phyloP scores from a whole-genome alignment of 148 eudicot genomes.

The Chenopodium album region DNA sequence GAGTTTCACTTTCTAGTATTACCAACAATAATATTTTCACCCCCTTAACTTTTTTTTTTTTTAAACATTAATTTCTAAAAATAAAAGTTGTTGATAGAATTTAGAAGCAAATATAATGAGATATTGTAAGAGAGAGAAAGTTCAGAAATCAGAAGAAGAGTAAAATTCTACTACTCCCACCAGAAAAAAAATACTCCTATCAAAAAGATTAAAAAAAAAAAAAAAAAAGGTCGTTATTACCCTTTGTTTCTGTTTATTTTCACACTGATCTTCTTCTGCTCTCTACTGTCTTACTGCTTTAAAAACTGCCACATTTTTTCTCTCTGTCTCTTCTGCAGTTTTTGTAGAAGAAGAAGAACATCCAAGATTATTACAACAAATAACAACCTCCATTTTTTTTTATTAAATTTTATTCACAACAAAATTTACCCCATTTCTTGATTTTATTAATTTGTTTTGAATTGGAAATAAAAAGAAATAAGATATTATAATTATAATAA shows the following conservation, averaged over 20 bases:
- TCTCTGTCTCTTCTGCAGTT: neutral
- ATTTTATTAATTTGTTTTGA: too few relatives aligned
- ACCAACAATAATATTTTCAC: neutral
- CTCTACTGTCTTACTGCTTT: neutral
- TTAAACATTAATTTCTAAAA: too few relatives aligned
- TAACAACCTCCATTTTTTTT: too few relatives aligned
- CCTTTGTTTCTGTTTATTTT: neutral
- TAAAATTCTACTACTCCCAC: neutral
- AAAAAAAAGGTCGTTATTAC: too few relatives aligned
- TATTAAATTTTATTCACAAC: neutral
- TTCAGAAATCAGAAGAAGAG: neutral
- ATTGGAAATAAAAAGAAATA: too few relatives aligned
- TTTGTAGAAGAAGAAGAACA: neutral
- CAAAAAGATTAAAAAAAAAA: too few relatives aligned
- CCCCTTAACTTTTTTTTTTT: neutral
- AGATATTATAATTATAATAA: too few relatives aligned
- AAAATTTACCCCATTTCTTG: neutral
- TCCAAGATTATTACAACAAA: too few relatives aligned
- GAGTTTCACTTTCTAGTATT: constrained; percentile 1
- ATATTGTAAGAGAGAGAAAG: neutral
- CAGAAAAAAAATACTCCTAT: neutral
- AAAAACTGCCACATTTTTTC: neutral
- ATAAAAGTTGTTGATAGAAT: neutral
- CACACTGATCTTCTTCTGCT: neutral
- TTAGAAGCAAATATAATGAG: constrained; percentile 6